Conservation (phyloP, 192 early-diverging fungal genomes). For the Coemansia sp. region DNA sequence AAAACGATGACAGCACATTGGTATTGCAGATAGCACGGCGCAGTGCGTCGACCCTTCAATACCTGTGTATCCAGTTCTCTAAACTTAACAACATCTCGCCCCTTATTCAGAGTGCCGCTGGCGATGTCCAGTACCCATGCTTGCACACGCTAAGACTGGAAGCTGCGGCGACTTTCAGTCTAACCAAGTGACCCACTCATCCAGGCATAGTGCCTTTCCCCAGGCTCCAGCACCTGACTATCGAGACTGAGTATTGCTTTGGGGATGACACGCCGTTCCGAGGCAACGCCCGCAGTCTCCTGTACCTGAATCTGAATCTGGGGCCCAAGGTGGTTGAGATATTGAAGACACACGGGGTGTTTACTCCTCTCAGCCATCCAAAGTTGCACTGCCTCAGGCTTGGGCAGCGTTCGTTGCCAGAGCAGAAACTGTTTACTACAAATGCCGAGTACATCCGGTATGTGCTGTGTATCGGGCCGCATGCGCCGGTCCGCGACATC, state of each 20-base stretch:
- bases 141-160: background rate
- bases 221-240: background rate
- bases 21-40: background rate
- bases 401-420: background rate
- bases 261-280: background rate
- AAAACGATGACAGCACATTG: background rate
- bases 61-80: background rate
- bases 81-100: background rate
- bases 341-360: background rate
- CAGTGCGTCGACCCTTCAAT: background rate
- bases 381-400: background rate
- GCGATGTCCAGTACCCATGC: background rate
- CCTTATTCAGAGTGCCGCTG: background rate
- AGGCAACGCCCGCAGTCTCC: background rate
- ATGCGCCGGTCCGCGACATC: background rate
- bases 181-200: background rate
- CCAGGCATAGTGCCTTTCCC: background rate
- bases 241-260: background rate
- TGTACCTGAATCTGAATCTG: background rate
- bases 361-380: background rate
- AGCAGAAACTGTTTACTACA: background rate
- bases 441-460: background rate
- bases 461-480: background rate
- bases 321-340: background rate
- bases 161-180: background rate